These are phyloP conservation scores for Globisporangium ultimum DNA, from an alignment of 352 stramenopile species.

Conservation along the genomic window DNA sequence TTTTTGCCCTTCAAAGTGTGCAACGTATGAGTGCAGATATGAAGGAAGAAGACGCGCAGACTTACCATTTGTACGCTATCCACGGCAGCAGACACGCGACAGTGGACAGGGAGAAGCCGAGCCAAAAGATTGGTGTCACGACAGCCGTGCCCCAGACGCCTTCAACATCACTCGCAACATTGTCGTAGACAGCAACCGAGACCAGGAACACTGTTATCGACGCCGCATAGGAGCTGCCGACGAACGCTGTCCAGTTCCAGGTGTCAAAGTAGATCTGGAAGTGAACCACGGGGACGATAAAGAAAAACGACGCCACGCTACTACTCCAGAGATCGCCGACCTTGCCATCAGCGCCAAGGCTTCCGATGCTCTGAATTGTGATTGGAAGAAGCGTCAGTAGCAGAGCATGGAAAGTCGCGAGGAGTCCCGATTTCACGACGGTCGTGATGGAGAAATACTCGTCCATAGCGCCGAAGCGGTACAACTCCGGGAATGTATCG, in stretches of 20 bases:
- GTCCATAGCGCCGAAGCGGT: slow-evolving; percentile 52
- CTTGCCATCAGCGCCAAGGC: slow-evolving; percentile 43
- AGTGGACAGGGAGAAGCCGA: slow-evolving; percentile 45
- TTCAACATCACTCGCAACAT: slow-evolving; percentile 37
- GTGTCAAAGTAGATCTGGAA: slow-evolving; percentile 81
- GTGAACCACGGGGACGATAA: slow-evolving; percentile 92
- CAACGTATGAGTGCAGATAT: no score
- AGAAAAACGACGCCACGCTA: slow-evolving; percentile 92
- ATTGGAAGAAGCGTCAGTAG: slow-evolving; percentile 60
- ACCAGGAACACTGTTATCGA: slow-evolving; percentile 54
- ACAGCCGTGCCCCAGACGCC: slow-evolving; percentile 39
- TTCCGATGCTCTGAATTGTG: slow-evolving; percentile 43
- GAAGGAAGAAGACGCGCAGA: neutral
- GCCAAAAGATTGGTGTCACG: slow-evolving; percentile 45
- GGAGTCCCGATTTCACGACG: slow-evolving; percentile 28
- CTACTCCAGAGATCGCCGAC: slow-evolving; percentile 78
- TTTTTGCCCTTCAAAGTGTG: no score
- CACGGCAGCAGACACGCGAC: slow-evolving; percentile 52
- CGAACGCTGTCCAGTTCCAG: slow-evolving; percentile 69
- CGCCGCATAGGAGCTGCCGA: slow-evolving; percentile 33
- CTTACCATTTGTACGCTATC: slow-evolving; percentile 66
- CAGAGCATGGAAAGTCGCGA: slow-evolving; percentile 59
- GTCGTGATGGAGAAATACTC: slow-evolving; percentile 61
- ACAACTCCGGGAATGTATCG: slow-evolving; percentile 70
- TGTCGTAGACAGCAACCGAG: slow-evolving; percentile 55